Conservation (phyloP, 768 basidiomycete species). For the Termitomyces bulborhizus region DNA sequence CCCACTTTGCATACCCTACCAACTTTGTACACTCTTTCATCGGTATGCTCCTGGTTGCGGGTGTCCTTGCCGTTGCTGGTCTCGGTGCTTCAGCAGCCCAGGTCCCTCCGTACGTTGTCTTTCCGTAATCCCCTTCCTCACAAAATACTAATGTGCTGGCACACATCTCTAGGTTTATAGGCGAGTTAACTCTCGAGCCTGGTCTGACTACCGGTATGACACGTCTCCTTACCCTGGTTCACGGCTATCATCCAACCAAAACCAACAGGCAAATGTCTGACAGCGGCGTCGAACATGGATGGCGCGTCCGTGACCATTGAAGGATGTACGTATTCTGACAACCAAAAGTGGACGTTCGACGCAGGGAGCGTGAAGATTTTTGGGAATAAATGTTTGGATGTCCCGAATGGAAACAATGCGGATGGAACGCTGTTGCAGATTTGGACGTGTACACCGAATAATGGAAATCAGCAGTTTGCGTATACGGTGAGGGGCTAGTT, state of each 20-base stretch:
- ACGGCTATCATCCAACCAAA: neutral
- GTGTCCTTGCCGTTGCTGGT: constrained; percentile 6
- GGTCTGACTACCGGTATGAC: constrained; percentile 32
- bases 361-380: constrained; percentile 36
- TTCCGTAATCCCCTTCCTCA: neutral
- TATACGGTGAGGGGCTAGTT: constrained; percentile 30
- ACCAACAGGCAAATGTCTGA: constrained; percentile 42
- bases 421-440: constrained; percentile 48
- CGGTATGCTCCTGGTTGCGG: constrained; percentile 5
- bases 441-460: constrained; percentile 37
- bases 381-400: constrained; percentile 45
- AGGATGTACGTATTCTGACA: constrained; percentile 34
- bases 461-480: constrained; percentile 39
- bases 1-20: neutral
- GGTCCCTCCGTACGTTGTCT: constrained; percentile 17
- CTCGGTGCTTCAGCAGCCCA: constrained; percentile 21
- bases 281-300: constrained; percentile 41
- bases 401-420: constrained; percentile 30
- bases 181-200: constrained; percentile 38
- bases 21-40: constrained; percentile 7
- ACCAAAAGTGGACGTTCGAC: constrained; percentile 45
- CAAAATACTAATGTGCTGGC: neutral
- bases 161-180: constrained; percentile 26
- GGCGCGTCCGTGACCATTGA: constrained; percentile 43
- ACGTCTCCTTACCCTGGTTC: neutral